Evolutionary conservation across 1,284 basidiomycete genomes (phyloP).

Genomic region (Peniophora sp.): DNA sequence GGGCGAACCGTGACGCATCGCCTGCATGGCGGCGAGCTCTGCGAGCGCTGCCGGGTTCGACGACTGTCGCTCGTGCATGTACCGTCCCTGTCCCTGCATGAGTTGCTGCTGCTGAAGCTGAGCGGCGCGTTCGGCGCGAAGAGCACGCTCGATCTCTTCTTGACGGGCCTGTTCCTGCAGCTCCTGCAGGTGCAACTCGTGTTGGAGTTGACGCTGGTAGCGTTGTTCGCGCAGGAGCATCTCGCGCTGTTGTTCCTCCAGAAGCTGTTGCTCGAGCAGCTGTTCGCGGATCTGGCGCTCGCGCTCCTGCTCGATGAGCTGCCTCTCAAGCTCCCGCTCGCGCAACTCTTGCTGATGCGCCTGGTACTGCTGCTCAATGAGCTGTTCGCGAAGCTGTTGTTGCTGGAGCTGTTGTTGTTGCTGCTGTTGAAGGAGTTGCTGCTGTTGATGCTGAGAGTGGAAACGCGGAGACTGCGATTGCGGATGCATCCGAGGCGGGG

Average conservation of each 20-base stretch:
- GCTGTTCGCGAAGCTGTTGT: slow-evolving; percentile 46
- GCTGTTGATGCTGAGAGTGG: slow-evolving; percentile 44
- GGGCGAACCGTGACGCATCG: slow-evolving; percentile 40
- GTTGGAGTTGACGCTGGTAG: slow-evolving; percentile 26
- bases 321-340: slow-evolving; percentile 22
- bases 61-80: slow-evolving; percentile 28
- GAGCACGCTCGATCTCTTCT: slow-evolving; percentile 52
- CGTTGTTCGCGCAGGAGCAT: slow-evolving; percentile 21
- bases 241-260: slow-evolving; percentile 48
- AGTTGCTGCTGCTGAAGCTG: slow-evolving; percentile 37
- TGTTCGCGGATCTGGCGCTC: slow-evolving; percentile 23
- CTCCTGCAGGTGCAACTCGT: slow-evolving; percentile 18
- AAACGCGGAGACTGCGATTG: slow-evolving; percentile 67
- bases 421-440: slow-evolving; percentile 46
- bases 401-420: slow-evolving; percentile 58
- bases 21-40: slow-evolving; percentile 31
- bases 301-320: slow-evolving; percentile 11
- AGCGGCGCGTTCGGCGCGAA: slow-evolving; percentile 39
- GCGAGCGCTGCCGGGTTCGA: slow-evolving; percentile 28
- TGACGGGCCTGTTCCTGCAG: slow-evolving; percentile 49
- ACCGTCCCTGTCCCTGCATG: slow-evolving; percentile 21
- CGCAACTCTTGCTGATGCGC: slow-evolving; percentile 37
- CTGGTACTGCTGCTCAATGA: slow-evolving; percentile 46
- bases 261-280: slow-evolving; percentile 48
- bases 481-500: slow-evolving; percentile 64